Evolutionary conservation across 768 basidiomycete genomes (phyloP).

Genomic region (Leucogyrophana mollusca): DNA sequence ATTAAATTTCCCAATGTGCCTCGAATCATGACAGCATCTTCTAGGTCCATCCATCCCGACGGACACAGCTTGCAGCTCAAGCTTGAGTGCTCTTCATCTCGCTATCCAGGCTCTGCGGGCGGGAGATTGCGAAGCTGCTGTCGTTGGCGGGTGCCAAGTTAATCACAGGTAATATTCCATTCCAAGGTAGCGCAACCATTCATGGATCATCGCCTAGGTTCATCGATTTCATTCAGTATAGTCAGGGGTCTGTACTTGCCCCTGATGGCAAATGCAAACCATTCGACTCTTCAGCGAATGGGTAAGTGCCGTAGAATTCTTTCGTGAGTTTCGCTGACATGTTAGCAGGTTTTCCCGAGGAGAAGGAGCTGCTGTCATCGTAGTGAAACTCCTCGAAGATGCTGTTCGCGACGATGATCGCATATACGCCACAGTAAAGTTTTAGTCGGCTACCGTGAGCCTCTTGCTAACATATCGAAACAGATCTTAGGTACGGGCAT

Average conservation of each 20-base stretch:
- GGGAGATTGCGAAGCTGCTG: conserved; percentile 47
- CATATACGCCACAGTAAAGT: conserved; percentile 38
- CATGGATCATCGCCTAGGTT: conserved; percentile 20
- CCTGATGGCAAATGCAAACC: conserved; percentile 43
- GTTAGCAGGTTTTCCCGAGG: conserved; percentile 34
- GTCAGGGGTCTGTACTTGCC: conserved; percentile 36
- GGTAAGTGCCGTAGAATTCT: conserved; percentile 26
- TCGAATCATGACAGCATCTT: conserved; percentile 35
- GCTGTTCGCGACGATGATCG: conserved; percentile 39
- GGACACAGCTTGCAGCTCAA: conserved; percentile 52
- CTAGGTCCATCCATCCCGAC: conserved; percentile 48
- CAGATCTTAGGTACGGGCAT: conserved; percentile 42
- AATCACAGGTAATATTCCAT: conserved; percentile 35
- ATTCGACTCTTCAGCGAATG: conserved; percentile 42
- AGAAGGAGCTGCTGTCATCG: conserved; percentile 38
- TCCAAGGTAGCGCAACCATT: neutral
- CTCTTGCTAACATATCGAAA: neutral
- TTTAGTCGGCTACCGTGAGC: no score
- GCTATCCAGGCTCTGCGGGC: conserved; percentile 41
- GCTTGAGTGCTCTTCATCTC: conserved; percentile 45
- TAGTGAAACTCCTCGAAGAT: conserved; percentile 37
- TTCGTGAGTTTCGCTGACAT: neutral
- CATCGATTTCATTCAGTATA: conserved; percentile 36
- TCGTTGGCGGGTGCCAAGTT: conserved; percentile 45
- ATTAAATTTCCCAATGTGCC: conserved; percentile 17